Evolutionary conservation across 1,284 basidiomycete genomes (phyloP), one percentile per base, ranked within the genome.

Genomic region (Termitomyces sp.): DNA sequence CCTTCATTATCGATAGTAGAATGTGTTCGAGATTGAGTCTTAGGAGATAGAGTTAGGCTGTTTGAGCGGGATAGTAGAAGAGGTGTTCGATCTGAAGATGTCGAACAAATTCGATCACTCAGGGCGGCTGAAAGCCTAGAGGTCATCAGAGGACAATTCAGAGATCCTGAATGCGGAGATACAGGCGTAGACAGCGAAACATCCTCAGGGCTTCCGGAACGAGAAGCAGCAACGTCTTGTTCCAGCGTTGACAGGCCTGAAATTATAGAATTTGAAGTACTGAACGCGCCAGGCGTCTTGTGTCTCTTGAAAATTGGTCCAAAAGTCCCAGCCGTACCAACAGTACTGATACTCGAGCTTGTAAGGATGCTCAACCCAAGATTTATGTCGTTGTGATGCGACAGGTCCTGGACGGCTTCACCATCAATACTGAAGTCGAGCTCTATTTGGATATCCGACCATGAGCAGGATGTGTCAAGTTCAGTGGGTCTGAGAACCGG

Each of bases 391-490:
- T n/a, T 26, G 38, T 49, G 31, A 17, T 47, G 26, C 3, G 17
- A 46, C 34, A 28, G 45, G 31, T 49, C 42, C 1, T 46, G 36
- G 10, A 19, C 17, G 34, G n/a, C 13, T n/a, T 51, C 36, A 31
- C 36, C 49, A 6, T 60, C 57, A 17, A 50, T 26, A 24, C 39
- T 50, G 13, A 61, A 45, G 38, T 62, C 56, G 9, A 74, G 58
- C 49, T 84, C 66, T 41, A 86, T 73, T 6, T 82, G 82, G 45
- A 86, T 82, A 47, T 80, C 74, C 30, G 77, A 81, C 21, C 75
- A 77, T 51, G 77, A 80, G 56, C 68, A 73, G 5, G 73, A 64
- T 48, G 70, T 65, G 17, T 70, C 60, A 48, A 77, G 62, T 17
- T 69, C 66, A 48, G 70, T 70, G n/a, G 77, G 65, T 44, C 66